Conservation (phyloP, 805 yeast species). For the Metschnikowia gelsemii region DNA sequence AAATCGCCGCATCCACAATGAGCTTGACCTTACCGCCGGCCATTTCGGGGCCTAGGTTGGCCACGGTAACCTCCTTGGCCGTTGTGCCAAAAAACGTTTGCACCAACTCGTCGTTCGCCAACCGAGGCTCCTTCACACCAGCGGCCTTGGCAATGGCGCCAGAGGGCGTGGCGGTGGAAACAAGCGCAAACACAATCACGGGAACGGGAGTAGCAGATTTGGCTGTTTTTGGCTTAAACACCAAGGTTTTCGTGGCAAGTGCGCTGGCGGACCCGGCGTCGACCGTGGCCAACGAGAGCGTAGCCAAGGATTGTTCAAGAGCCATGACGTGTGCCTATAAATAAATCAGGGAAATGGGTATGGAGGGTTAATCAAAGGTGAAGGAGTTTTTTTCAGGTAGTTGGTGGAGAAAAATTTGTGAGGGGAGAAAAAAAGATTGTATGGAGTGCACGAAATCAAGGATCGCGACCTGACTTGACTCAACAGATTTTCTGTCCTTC, state of each 20-base stretch:
- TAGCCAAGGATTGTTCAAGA: slow-evolving; percentile 64
- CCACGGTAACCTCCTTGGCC: slow-evolving; percentile 63
- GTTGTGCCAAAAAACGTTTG: slow-evolving; percentile 55
- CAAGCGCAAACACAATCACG: slow-evolving; percentile 73
- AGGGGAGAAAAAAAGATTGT: too few species aligned
- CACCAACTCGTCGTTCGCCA: slow-evolving; percentile 81
- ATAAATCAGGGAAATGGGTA: too few species aligned
- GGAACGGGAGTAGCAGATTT: slow-evolving; percentile 79
- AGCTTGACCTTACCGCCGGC: slow-evolving; percentile 53
- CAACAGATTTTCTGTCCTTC: too few species aligned
- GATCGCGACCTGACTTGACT: too few species aligned
- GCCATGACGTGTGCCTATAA: slow-evolving; percentile 46
- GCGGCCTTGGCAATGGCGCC: slow-evolving; percentile 63
- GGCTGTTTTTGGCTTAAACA: slow-evolving; percentile 89
- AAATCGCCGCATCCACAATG: slow-evolving; percentile 53
- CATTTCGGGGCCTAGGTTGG: slow-evolving; percentile 42
- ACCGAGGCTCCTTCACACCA: slow-evolving; percentile 77
- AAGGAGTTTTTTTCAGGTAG: too few species aligned
- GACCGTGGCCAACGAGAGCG: slow-evolving; percentile 60
- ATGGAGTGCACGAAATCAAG: too few species aligned
- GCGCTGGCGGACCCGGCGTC: slow-evolving; percentile 48
- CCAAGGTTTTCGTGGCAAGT: slow-evolving; percentile 65
- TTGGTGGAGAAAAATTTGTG: too few species aligned
- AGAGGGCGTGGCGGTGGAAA: slow-evolving; percentile 67
- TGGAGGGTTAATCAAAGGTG: too few species aligned